These are phyloP conservation scores for Simmondsia chinensis DNA, from an alignment of 148 eudicot species.

Conservation along the genomic window DNA sequence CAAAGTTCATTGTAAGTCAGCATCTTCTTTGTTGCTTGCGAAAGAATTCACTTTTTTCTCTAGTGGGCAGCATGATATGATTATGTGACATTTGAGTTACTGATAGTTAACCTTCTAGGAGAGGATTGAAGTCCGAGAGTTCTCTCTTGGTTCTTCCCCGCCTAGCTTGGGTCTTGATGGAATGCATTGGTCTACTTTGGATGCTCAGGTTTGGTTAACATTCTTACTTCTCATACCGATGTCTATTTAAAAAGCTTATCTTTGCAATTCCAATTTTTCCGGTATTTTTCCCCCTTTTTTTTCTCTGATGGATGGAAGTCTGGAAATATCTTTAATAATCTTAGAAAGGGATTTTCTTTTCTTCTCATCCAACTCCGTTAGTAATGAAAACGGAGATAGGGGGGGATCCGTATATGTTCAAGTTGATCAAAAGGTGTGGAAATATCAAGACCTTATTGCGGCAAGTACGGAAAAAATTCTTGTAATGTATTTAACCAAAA, in stretches of 20 bases:
- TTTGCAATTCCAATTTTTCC: not conserved
- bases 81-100: slow-evolving; percentile 4
- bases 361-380: too few relatives aligned
- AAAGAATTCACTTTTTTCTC: too few relatives aligned
- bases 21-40: not conserved
- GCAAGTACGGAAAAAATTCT: too few relatives aligned
- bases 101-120: slow-evolving; percentile 42
- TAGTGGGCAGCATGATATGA: slow-evolving; percentile 1
- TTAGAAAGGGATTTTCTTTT: not conserved
- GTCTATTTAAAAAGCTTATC: not conserved
- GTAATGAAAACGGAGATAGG: too few relatives aligned
- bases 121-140: slow-evolving; percentile 76
- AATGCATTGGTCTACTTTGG: slow-evolving; percentile 67
- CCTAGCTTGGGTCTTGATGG: slow-evolving; percentile 83
- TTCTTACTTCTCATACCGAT: not conserved
- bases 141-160: slow-evolving; percentile 80
- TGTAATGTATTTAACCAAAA: too few relatives aligned
- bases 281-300: too few relatives aligned
- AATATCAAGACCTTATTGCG: too few relatives aligned
- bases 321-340: not conserved
- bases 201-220: slow-evolving; percentile 52
- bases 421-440: too few relatives aligned
- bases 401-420: too few relatives aligned
- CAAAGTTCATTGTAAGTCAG: slow-evolving; percentile 73
- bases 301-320: not conserved